Base-by-base conservation (phyloP, 768 basidiomycete species). In the Xerocomellus chrysenteron region DNA sequence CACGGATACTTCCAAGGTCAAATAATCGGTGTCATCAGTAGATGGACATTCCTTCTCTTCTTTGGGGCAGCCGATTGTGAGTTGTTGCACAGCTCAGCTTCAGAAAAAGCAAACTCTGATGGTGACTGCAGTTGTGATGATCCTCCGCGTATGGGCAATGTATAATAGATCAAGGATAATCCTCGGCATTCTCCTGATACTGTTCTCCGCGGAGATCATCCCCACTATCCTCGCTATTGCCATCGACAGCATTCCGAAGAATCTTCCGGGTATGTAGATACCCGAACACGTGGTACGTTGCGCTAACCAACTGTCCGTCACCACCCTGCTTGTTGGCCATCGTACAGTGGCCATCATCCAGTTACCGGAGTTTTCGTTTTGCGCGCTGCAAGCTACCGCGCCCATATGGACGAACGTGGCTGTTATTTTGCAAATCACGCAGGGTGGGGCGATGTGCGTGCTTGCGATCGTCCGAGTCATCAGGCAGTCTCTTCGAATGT, bases 11-110 rank as follows among this genome's bases (percentile, higher is more conserved):
- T 53, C 2, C 33, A 19, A 59, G 58, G 56, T 52, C 16, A 33
- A 21, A 13, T 59, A 8, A 24, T 52, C 0, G 2, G 2, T 21
- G 14, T 40, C 19, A 3, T 46, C 11, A 36, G 8, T 1, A 16
- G 8, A 13, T 61, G 54, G 47, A 16, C 50, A 17, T 55, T 52
- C 13, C 1, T 49, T 14, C n/a, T 55, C 26, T 59, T 61, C 32
- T 6, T 40, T 4, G 30, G 14, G 19, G 57, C 49, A 6, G 57
- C 59, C 9, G 54, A 56, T 17, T 19, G 57, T 58, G 17, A 30
- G 57, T 58, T 49, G 19, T 2, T 8, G 36, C n/a, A 2, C 2
- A n/a, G 1, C 41, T 36, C 10, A 12, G 5, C 21, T 21, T 17
- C 8, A 17, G 47, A 21, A 43, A n/a, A 28, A 32, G n/a, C 13